Evolutionary conservation across 2,329 filamentous ascomycete genomes (phyloP), one percentile per base, ranked within the genome.

Genomic region (Sporothrix dimorphospora): DNA sequence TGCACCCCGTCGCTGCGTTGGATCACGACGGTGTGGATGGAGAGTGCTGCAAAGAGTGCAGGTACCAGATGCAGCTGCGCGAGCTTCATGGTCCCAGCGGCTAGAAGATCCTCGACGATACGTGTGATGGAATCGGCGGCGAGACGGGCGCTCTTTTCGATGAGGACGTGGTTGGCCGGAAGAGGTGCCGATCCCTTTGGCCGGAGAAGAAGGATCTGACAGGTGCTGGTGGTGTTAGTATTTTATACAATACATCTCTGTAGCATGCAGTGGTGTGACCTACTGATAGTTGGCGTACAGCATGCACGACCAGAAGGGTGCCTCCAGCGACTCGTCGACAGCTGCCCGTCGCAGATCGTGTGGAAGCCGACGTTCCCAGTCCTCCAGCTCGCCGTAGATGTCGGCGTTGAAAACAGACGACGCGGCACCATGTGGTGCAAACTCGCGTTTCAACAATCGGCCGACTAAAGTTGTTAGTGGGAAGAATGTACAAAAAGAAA

Each of bases 301-400:
- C 67, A 69, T 69, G 67, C 67, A 69, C 6, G 67, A 69, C 67
- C 67, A 69, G 16, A 45, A 69, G 0, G 67, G 67, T 3, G 67
- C 67, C 14, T 42, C 51, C 12, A 69, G 21, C 0, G 67, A 69
- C 51, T 69, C 67, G 38, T 69, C 67, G 7, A 69, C 67, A 5
- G 67, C 38, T 7, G 67, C 16, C 1, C 67, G 67, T 8, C 51
- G 34, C 5, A 69, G 51, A 16, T 21, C 49, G 9, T 53, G 34
- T 6, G 67, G 51, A 4, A 69, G 67, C 0, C 16, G n/a, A n/a
- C 53, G n/a, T 19, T 69, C 67, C 67, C 67, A 69, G 12, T 69
- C 51, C 6, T 38, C 34, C 1, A 69, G 67, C 53, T 59, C 67
- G 12, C 21, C 30, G n/a, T 59, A 69, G 4, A 59, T n/a, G 21